Percentiles rank a stretch among this genome's conserved stretches.
Conservation (phyloP, 2,329 filamentous ascomycete genomes). For the Colletotrichum sp. region DNA sequence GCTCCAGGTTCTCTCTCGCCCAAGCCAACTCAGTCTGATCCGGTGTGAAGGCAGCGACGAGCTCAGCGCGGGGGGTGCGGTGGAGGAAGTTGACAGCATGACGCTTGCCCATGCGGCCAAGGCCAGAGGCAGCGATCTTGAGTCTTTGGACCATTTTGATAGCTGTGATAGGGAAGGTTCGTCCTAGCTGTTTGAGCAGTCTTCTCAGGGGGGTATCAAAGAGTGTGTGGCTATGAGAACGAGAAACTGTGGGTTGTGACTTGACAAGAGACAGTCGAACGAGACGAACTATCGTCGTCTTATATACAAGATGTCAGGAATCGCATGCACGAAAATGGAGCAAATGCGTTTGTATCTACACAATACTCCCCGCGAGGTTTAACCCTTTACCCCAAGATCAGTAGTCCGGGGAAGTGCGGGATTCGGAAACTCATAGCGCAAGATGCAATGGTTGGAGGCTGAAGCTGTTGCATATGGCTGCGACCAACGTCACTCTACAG, state of each 20-base stretch:
- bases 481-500: neutral
- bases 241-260: neutral
- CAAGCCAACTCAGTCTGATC: constrained; percentile 47
- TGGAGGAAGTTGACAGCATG: constrained; percentile 54
- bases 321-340: neutral
- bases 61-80: constrained; percentile 48
- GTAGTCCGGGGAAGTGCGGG: neutral
- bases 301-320: neutral
- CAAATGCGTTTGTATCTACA: neutral
- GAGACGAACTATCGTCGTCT: neutral
- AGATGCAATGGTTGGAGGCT: neutral
- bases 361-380: neutral
- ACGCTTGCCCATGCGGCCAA: constrained; percentile 57
- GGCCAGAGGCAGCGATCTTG: constrained; percentile 51
- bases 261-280: neutral
- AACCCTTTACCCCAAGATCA: neutral
- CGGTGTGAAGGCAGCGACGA: constrained; percentile 55
- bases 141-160: constrained; percentile 28
- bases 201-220: neutral
- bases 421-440: neutral
- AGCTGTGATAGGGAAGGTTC: neutral
- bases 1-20: constrained; percentile 46
- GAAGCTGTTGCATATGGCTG: neutral
- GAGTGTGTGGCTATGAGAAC: neutral
- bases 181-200: accelerated